phyloP scores from a whole-genome alignment of 805 yeast species.

The Kazachstania martiniae region DNA sequence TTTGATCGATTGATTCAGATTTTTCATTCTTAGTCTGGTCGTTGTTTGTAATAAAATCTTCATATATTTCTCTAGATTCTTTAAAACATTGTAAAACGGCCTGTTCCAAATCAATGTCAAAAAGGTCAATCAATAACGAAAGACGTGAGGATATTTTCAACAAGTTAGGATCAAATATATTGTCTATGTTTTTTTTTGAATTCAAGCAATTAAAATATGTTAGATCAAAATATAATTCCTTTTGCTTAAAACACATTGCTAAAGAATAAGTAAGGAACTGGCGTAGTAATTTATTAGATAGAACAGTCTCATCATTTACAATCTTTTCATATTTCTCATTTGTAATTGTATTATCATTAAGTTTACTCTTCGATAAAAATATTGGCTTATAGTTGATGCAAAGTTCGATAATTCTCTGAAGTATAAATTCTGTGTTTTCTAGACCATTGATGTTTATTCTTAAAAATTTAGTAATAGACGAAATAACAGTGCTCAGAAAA shows the following conservation, averaged over 20 bases:
- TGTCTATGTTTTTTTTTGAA: too few species aligned
- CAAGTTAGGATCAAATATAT: too few species aligned
- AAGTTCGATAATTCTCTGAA: conserved; percentile 54
- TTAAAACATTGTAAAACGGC: conserved; percentile 29
- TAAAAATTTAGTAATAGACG: conserved; percentile 46
- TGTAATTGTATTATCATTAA: conserved; percentile 9
- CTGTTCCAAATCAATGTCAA: conserved; percentile 46
- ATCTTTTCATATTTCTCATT: conserved; percentile 32
- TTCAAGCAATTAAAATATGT: conserved; percentile 18
- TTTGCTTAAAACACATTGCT: conserved; percentile 30
- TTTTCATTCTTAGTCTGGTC: conserved; percentile 13
- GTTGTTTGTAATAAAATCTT: conserved; percentile 14
- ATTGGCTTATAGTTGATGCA: conserved; percentile 37
- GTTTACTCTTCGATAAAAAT: not conserved
- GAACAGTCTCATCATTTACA: conserved; percentile 42
- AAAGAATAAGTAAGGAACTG: conserved; percentile 46
- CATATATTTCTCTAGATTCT: conserved; percentile 35
- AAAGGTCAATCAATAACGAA: conserved; percentile 48
- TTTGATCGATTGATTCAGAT: conserved; percentile 21
- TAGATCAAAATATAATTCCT: conserved; percentile 13
- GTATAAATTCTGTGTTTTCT: conserved; percentile 30
- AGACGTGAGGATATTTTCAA: too few species aligned
- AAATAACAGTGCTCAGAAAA: conserved; percentile 57
- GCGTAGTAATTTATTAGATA: conserved; percentile 54
- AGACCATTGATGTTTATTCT: conserved; percentile 30